These are phyloP conservation scores for Cornus controversa DNA, from an alignment of 148 eudicot genomes.

Conservation along the genomic window DNA sequence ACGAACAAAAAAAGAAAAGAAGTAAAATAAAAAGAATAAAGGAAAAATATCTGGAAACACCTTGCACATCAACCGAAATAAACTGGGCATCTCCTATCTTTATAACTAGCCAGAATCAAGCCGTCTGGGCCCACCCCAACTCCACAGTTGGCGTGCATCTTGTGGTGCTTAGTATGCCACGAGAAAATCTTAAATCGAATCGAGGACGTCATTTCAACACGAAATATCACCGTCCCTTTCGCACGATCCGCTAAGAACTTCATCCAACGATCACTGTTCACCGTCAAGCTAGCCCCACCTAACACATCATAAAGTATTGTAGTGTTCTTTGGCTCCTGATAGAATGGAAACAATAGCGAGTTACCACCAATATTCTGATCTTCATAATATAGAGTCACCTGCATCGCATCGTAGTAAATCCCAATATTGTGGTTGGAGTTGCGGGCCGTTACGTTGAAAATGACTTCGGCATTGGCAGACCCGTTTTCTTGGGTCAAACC, in stretches of 20 bases:
- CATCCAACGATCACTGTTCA: slow-evolving; percentile 46
- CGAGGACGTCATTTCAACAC: slow-evolving; percentile 53
- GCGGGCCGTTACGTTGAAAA: slow-evolving; percentile 61
- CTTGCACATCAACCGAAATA: slow-evolving; percentile 44
- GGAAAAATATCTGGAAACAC: neutral
- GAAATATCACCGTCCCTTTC: slow-evolving; percentile 49
- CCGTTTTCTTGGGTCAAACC: slow-evolving; percentile 47
- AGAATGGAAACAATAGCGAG: slow-evolving; percentile 44
- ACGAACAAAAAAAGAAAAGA: neutral
- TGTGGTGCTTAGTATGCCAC: slow-evolving; percentile 58
- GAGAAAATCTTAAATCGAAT: slow-evolving; percentile 64
- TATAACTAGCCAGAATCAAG: slow-evolving; percentile 36
- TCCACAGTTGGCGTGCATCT: slow-evolving; percentile 63
- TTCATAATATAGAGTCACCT: slow-evolving; percentile 39
- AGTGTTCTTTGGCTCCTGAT: slow-evolving; percentile 60
- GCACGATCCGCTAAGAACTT: slow-evolving; percentile 35
- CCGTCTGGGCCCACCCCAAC: slow-evolving; percentile 70
- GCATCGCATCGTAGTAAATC: slow-evolving; percentile 57
- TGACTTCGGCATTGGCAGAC: slow-evolving; percentile 36
- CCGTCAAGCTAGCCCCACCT: slow-evolving; percentile 45
- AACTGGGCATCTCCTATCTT: slow-evolving; percentile 50
- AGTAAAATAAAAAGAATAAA: no score
- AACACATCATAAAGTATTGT: slow-evolving; percentile 31
- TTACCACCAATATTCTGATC: slow-evolving; percentile 48
- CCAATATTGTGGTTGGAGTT: slow-evolving; percentile 68